These are phyloP conservation scores for Tulasnella sp. DNA, from an alignment of 768 basidiomycete genomes.

Conservation along the genomic window DNA sequence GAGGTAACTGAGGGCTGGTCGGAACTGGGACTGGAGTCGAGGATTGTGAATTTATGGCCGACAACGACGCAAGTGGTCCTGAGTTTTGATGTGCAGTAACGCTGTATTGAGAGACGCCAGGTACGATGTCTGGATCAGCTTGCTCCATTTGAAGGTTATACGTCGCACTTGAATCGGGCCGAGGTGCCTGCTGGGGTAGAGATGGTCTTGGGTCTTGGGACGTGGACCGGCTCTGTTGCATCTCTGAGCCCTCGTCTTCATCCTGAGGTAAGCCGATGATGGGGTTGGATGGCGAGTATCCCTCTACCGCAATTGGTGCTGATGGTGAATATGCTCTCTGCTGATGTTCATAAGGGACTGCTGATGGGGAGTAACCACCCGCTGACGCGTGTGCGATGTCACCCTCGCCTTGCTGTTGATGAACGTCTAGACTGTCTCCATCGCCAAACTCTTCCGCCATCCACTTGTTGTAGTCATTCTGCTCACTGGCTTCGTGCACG, in stretches of 20 bases:
- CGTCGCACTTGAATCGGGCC: background rate
- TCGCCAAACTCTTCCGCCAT: background rate
- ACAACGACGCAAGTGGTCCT: background rate
- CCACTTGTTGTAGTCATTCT: background rate
- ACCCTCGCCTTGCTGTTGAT: background rate
- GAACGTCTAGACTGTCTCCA: background rate
- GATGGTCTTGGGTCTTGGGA: background rate
- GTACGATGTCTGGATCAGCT: background rate
- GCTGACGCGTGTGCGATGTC: background rate
- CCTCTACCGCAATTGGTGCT: background rate
- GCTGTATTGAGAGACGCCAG: background rate
- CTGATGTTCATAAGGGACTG: slow-evolving; percentile 1
- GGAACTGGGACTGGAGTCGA: background rate
- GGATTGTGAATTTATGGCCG: background rate
- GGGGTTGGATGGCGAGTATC: slow-evolving; percentile 9
- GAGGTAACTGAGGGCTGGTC: background rate
- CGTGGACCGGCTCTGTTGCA: background rate
- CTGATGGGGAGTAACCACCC: slow-evolving; percentile 7
- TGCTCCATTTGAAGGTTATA: background rate
- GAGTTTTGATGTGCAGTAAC: background rate
- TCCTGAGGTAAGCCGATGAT: background rate
- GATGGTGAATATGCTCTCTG: slow-evolving; percentile 3
- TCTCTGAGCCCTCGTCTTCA: background rate
- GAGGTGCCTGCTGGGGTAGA: background rate
- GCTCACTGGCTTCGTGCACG: background rate